These are phyloP conservation scores for Paramecium pentaurelia DNA, from an alignment of 73 alveolate species.

Conservation along the genomic window DNA sequence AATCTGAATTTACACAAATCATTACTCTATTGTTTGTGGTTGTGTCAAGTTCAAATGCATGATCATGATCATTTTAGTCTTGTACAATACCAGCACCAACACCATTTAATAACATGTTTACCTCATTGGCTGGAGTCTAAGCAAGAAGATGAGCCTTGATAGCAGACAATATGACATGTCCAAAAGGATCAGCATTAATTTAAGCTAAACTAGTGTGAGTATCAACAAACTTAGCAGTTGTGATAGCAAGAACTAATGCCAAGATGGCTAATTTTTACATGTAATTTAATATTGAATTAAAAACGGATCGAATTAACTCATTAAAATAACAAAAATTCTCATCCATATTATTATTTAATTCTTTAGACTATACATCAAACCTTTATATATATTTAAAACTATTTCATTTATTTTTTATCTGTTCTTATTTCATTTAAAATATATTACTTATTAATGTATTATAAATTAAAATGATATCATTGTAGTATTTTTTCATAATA, in stretches of 20 bases:
- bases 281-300: neutral
- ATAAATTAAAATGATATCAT: too few species aligned
- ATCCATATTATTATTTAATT: too few species aligned
- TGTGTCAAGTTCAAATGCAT: neutral
- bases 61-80: neutral
- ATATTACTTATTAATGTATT: too few species aligned
- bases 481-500: too few species aligned
- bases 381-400: too few species aligned
- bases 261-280: neutral
- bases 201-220: neutral
- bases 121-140: constrained; percentile 14
- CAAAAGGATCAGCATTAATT: neutral
- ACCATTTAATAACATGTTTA: neutral
- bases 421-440: too few species aligned
- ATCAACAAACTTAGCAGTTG: neutral
- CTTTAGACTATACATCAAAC: too few species aligned
- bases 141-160: constrained; percentile 8
- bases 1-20: neutral
- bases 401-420: too few species aligned
- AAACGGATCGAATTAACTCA: neutral
- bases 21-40: neutral
- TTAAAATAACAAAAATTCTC: neutral
- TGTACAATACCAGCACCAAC: neutral
- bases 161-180: neutral
- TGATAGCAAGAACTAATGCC: neutral